Percentiles rank a stretch among this genome's conserved stretches.
Conservation (phyloP, 306 rosid species). For the Trifolium pratense region DNA sequence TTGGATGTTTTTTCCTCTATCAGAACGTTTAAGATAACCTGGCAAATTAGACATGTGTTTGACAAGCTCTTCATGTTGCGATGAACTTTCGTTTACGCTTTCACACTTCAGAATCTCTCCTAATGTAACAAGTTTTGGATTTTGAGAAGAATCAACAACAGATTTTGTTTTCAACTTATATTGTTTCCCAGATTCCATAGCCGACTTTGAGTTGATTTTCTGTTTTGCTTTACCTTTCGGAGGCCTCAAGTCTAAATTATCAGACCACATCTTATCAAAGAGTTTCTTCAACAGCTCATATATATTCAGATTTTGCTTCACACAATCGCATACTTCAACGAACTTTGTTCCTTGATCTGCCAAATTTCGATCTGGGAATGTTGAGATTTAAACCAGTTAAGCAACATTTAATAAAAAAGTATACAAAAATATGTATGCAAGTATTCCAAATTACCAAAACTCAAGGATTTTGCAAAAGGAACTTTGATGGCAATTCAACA, state of each 20-base stretch:
- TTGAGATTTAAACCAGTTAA: constrained; percentile 31
- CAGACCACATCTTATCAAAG: constrained; percentile 54
- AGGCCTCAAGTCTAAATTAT: constrained; percentile 43
- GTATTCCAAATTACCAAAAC: too few species aligned
- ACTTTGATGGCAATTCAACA: neutral
- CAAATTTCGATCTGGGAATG: constrained; percentile 26
- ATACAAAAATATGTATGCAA: neutral
- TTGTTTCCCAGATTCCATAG: constrained; percentile 45
- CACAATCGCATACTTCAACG: constrained; percentile 24
- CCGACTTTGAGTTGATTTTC: constrained; percentile 50
- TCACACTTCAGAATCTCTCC: constrained; percentile 38
- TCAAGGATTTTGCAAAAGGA: neutral
- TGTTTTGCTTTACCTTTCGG: constrained; percentile 49
- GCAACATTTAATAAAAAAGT: neutral
- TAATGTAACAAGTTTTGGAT: constrained; percentile 41
- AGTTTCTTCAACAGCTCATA: constrained; percentile 48
- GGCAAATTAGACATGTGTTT: constrained; percentile 92
- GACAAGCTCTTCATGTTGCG: constrained; percentile 78
- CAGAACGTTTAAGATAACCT: constrained; percentile 66
- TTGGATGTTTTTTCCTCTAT: constrained; percentile 55
- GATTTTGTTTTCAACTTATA: constrained; percentile 47
- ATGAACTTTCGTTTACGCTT: constrained; percentile 49
- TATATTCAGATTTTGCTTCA: constrained; percentile 36
- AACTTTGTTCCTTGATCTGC: constrained; percentile 11
- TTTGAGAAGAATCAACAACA: constrained; percentile 44